Base-by-base conservation (phyloP, 2,329 filamentous ascomycete genomes). In the Botryosphaeria dothidea region DNA sequence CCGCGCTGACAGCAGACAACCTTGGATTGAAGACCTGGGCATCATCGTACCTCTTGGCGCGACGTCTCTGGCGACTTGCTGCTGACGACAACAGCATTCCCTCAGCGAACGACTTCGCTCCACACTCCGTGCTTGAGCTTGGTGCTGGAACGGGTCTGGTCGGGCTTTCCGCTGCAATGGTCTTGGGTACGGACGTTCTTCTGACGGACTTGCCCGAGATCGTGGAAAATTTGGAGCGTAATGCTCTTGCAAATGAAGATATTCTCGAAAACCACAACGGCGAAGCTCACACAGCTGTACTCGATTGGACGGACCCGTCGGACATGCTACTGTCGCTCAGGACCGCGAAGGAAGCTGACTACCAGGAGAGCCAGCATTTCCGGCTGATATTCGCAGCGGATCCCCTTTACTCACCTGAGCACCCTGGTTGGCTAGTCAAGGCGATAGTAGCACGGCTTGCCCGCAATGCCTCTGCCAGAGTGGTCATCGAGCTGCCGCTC, bases 11-110 rank as follows among this genome's bases (percentile, higher is more conserved):
- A 0, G 91, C 91, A 6, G 94, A 97, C 76, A 91, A 92, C 66
- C 83, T 98, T 19, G 95, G 95, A 1, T 84, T 96, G 75, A 98
- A 99, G 78, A 99, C 95, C 0, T 98, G 95, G 95, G 92, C 91
- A 0, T 94, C 93, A 0, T 94, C 93, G 0, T 96, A 93, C 73
- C 85, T 96, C 2, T 87, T 98, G 4, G 90, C 94, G 0, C 90
- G 87, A 69, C 87, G 91, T 25, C 84, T 98, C 27, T 72, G 73
- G 54, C 67, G 66, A 3, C 73, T 84, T 17, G 38, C 68, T 3
- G 46, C 57, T 15, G 54, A 65, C 38, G 34, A 27, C 5, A 48
- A n/a, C 31, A 45, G 75, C 5, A 66, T 66, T 38, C 69, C 13
- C 64, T 1, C 3, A 25, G 15, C 51, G 19, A 17, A 38, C 25